Percentiles rank a stretch among this genome's conserved stretches.
Conservation (phyloP, 345 rosid species). For the Diplotaxis tenuifolia region DNA sequence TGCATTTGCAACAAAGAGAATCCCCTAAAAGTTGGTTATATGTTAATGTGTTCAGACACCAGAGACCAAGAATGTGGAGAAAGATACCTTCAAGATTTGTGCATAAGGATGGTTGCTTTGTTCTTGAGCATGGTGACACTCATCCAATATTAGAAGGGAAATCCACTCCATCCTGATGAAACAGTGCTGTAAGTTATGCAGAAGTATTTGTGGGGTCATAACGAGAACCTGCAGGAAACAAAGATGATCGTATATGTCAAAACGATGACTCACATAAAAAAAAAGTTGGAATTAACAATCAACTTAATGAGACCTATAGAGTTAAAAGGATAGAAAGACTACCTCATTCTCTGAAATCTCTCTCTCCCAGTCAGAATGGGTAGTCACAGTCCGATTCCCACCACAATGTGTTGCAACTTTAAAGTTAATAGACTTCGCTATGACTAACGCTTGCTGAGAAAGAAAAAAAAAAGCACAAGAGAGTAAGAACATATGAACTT, state of each 20-base stretch:
- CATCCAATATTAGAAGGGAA: slow-evolving; percentile 86
- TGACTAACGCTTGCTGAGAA: slow-evolving; percentile 84
- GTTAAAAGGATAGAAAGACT: neutral
- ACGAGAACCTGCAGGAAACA: slow-evolving; percentile 71
- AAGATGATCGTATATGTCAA: slow-evolving; percentile 23
- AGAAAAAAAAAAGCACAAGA: slow-evolving; percentile 21
- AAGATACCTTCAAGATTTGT: slow-evolving; percentile 78
- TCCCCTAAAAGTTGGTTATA: slow-evolving; percentile 22
- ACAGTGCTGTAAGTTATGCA: slow-evolving; percentile 73
- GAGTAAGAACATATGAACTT: slow-evolving; percentile 1
- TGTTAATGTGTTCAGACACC: slow-evolving; percentile 10
- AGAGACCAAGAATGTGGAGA: slow-evolving; percentile 22
- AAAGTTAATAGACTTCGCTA: slow-evolving; percentile 62
- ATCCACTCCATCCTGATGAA: slow-evolving; percentile 85
- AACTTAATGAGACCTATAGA: slow-evolving; percentile 2
- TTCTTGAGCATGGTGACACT: slow-evolving; percentile 94
- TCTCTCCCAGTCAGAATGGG: slow-evolving; percentile 62
- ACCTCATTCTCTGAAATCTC: slow-evolving; percentile 80
- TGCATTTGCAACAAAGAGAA: slow-evolving; percentile 40
- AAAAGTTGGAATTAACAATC: neutral
- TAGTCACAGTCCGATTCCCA: slow-evolving; percentile 50
- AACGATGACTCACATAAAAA: neutral
- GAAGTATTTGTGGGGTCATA: slow-evolving; percentile 84
- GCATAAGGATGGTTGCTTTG: slow-evolving; percentile 86
- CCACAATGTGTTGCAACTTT: slow-evolving; percentile 74